These are phyloP conservation scores for Amoebophrya sp. DNA, from an alignment of 169 alveolate genomes.

Conservation along the genomic window DNA sequence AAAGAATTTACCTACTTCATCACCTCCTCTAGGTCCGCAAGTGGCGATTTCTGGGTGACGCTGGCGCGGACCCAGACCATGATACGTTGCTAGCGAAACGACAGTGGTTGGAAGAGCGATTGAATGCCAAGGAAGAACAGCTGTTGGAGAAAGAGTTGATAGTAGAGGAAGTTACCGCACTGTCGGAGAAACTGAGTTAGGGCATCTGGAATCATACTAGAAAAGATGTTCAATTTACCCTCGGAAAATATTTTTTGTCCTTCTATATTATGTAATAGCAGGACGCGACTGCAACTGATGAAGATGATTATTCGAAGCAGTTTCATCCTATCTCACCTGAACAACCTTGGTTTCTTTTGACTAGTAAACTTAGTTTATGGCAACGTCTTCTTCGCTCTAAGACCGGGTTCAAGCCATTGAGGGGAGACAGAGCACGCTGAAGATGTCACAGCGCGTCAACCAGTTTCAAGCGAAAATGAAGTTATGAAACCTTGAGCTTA, in stretches of 20 bases:
- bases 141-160: constrained; percentile 72
- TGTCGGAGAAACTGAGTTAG: too few relatives aligned
- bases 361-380: too few relatives aligned
- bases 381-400: not conserved
- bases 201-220: too few relatives aligned
- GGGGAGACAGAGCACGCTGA: constrained; percentile 67
- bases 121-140: constrained; percentile 67
- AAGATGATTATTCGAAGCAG: too few relatives aligned
- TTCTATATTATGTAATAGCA: too few relatives aligned
- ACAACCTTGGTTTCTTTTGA: too few relatives aligned
- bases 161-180: constrained; percentile 61
- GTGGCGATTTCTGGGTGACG: constrained; percentile 47
- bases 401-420: constrained; percentile 69
- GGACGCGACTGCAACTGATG: too few relatives aligned
- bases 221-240: constrained; percentile 53
- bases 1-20: too few relatives aligned
- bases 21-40: constrained; percentile 6
- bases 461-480: not conserved
- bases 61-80: constrained; percentile 69
- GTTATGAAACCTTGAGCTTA: too few relatives aligned
- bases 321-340: too few relatives aligned
- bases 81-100: constrained; percentile 70
- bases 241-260: too few relatives aligned
- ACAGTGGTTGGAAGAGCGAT: constrained; percentile 67
- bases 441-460: constrained; percentile 67